Evolutionary conservation across 352 stramenopile genomes (phyloP).

Genomic region (Phytophthora sp.): DNA sequence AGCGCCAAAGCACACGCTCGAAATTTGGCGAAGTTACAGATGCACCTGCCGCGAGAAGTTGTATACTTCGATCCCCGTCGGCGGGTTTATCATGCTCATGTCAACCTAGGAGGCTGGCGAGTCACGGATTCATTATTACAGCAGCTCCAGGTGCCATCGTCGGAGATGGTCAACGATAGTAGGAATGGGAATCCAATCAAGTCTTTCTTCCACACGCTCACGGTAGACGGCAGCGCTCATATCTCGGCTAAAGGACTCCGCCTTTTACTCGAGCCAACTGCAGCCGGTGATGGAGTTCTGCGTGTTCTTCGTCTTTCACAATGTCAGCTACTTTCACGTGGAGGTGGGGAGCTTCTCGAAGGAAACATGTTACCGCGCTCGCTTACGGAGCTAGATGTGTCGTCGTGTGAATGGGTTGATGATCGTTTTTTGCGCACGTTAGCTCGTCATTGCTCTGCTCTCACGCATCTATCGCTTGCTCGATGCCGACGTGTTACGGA

Average conservation of each 20-base stretch:
- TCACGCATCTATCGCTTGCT: constrained; percentile 43
- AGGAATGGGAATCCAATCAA: constrained; percentile 2
- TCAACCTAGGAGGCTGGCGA: constrained; percentile 63
- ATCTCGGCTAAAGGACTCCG: constrained; percentile 30
- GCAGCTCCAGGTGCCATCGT: constrained; percentile 27
- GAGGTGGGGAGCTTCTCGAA: constrained; percentile 25
- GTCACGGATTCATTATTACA: constrained; percentile 42
- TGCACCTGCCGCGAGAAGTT: constrained; percentile 45
- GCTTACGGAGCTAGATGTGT: constrained; percentile 59
- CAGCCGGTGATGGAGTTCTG: constrained; percentile 16
- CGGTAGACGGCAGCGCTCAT: constrained; percentile 23
- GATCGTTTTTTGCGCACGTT: constrained; percentile 55
- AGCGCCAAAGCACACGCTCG: constrained; percentile 23
- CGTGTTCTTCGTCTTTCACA: constrained; percentile 24
- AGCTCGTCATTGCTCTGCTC: constrained; percentile 36
- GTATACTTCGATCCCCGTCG: constrained; percentile 41
- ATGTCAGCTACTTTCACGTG: constrained; percentile 32
- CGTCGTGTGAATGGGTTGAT: constrained; percentile 73
- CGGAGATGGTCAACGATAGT: constrained; percentile 5
- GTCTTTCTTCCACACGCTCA: constrained; percentile 27
- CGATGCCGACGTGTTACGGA: constrained; percentile 70
- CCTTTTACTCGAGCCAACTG: constrained; percentile 15
- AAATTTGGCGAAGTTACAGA: constrained; percentile 35
- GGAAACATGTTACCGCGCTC: constrained; percentile 19
- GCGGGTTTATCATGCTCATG: constrained; percentile 43